Percentiles rank a stretch among this genome's conserved stretches.
phyloP scores from a whole-genome alignment of 768 basidiomycete genomes.

The Suillus americanus region DNA sequence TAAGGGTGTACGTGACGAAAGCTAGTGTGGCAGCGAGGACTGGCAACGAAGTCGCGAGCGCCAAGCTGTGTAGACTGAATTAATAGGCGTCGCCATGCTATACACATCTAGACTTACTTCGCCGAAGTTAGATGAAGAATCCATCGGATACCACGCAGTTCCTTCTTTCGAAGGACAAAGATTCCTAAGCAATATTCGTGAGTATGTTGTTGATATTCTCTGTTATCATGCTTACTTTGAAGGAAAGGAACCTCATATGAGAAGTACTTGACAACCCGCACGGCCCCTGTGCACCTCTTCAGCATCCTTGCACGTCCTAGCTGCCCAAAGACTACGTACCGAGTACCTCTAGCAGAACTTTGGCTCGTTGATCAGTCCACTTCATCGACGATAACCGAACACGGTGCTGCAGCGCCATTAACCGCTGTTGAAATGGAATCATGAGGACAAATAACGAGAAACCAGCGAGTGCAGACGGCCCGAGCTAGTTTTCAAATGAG shows the following conservation, averaged over 20 bases:
- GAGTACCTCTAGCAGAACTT: slow-evolving; percentile 64
- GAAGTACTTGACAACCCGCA: slow-evolving; percentile 79
- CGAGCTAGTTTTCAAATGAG: slow-evolving; percentile 43
- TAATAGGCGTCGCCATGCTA: neutral
- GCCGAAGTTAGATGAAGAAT: neutral
- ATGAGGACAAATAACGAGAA: slow-evolving; percentile 65
- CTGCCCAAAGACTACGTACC: slow-evolving; percentile 30
- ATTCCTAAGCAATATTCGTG: slow-evolving; percentile 34
- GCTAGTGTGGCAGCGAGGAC: slow-evolving; percentile 65
- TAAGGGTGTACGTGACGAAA: slow-evolving; percentile 64
- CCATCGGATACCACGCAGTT: neutral
- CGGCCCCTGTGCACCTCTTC: slow-evolving; percentile 39
- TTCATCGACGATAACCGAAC: slow-evolving; percentile 55
- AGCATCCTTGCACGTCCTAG: neutral
- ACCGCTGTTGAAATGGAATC: slow-evolving; percentile 60
- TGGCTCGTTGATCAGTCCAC: slow-evolving; percentile 63
- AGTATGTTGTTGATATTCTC: slow-evolving; percentile 4
- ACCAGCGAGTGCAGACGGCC: slow-evolving; percentile 68
- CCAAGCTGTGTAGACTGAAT: neutral
- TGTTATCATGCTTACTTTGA: slow-evolving; percentile 42
- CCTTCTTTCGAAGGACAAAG: neutral
- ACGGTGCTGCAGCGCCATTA: slow-evolving; percentile 59
- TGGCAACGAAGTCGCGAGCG: slow-evolving; percentile 58
- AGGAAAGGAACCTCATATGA: slow-evolving; percentile 71
- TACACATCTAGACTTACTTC: neutral